Evolutionary conservation across 2,329 filamentous ascomycete genomes (phyloP).

Genomic region (Elsinoe necatrix): DNA sequence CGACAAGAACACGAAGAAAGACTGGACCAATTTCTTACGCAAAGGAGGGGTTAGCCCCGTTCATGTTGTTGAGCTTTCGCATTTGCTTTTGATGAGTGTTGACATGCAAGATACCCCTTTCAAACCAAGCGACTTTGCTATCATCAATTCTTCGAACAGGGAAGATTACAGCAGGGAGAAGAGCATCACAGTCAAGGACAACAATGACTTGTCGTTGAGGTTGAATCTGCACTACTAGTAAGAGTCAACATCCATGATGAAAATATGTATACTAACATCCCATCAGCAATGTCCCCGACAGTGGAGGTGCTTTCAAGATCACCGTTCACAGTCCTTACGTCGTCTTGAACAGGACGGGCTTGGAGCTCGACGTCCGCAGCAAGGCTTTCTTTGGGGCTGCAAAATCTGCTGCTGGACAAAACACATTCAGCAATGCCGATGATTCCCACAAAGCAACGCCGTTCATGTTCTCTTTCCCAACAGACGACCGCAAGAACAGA

Average conservation of each 20-base stretch:
- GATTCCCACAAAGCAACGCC: slow-evolving; percentile 68
- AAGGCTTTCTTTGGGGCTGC: slow-evolving; percentile 82
- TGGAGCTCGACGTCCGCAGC: slow-evolving; percentile 78
- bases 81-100: slow-evolving; percentile 82
- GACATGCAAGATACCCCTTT: slow-evolving; percentile 96
- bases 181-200: slow-evolving; percentile 72
- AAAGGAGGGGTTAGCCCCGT: slow-evolving; percentile 96
- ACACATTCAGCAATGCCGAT: slow-evolving; percentile 48
- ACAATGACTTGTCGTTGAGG: slow-evolving; percentile 67
- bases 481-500: slow-evolving; percentile 83
- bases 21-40: slow-evolving; percentile 96
- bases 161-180: slow-evolving; percentile 84
- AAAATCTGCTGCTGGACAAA: slow-evolving; percentile 74
- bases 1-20: slow-evolving; percentile 95
- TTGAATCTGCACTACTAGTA: slow-evolving; percentile 85
- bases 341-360: slow-evolving; percentile 86
- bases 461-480: slow-evolving; percentile 92
- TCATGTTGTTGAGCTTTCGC: slow-evolving; percentile 91
- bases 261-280: slow-evolving; percentile 17
- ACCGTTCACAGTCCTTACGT: slow-evolving; percentile 94
- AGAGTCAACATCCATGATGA: slow-evolving; percentile 16
- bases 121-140: slow-evolving; percentile 91
- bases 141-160: slow-evolving; percentile 83
- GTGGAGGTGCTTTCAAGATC: slow-evolving; percentile 91
- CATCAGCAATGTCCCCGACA: slow-evolving; percentile 63